These are phyloP conservation scores for Boletus bicolor DNA, from an alignment of 768 basidiomycete species.

Conservation along the genomic window DNA sequence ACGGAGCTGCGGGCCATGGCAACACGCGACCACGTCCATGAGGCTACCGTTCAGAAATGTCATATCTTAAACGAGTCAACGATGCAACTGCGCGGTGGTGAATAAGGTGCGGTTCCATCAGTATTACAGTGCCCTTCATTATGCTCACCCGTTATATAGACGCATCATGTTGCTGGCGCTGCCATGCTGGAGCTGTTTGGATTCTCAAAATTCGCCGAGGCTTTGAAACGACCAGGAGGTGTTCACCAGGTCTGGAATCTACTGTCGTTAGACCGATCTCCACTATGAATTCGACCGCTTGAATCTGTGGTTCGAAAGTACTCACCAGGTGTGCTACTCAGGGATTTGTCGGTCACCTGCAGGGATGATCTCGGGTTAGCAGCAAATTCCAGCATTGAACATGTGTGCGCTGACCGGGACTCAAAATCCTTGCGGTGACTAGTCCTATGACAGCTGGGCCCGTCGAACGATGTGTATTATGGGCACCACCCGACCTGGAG, in stretches of 20 bases:
- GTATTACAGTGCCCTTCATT: not conserved
- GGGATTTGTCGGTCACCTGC: not conserved
- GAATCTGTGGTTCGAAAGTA: not conserved
- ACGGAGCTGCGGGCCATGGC: not conserved
- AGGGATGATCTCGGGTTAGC: too few relatives aligned
- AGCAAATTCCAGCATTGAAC: too few relatives aligned
- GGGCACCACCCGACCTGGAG: too few relatives aligned
- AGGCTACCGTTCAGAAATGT: not conserved
- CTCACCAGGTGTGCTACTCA: not conserved
- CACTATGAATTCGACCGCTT: accelerated
- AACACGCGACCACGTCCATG: not conserved
- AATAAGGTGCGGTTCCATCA: not conserved
- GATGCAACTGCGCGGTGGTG: not conserved
- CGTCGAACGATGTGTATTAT: too few relatives aligned
- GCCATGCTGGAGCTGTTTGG: not conserved
- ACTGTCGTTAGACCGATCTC: not conserved
- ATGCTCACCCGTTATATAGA: not conserved
- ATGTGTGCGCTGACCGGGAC: too few relatives aligned
- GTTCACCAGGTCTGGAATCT: not conserved
- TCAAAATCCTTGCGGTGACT: too few relatives aligned
- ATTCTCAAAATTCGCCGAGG: not conserved
- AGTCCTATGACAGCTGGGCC: too few relatives aligned
- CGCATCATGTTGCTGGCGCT: not conserved
- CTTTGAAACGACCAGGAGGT: not conserved
- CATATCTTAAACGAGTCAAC: not conserved